These are phyloP conservation scores for Trichoderma afroharzianum DNA, from an alignment of 2,329 filamentous ascomycete genomes.

Conservation along the genomic window DNA sequence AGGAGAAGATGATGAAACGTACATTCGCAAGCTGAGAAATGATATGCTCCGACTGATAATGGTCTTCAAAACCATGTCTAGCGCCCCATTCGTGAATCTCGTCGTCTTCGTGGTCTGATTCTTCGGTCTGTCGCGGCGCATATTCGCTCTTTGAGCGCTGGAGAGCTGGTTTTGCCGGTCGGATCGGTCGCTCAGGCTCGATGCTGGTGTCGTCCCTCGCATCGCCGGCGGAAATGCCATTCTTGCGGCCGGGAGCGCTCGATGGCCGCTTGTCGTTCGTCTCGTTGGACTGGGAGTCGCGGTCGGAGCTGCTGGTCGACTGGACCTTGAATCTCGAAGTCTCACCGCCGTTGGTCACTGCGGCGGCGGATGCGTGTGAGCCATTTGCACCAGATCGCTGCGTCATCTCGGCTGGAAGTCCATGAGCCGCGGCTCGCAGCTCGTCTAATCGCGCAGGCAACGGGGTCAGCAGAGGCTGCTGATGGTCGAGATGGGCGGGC, in stretches of 20 bases:
- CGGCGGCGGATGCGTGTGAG: constrained; percentile 29
- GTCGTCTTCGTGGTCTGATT: constrained; percentile 42
- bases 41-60: constrained; percentile 87
- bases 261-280: constrained; percentile 40
- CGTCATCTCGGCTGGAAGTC: constrained; percentile 30
- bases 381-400: constrained; percentile 33
- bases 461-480: constrained; percentile 21
- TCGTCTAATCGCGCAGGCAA: constrained; percentile 25
- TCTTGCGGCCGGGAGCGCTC: constrained; percentile 44
- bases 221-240: constrained; percentile 28
- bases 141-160: constrained; percentile 57
- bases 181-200: constrained; percentile 34
- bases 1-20: constrained; percentile 35
- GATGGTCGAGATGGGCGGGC: constrained; percentile 2
- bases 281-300: constrained; percentile 27
- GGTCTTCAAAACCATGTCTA: constrained; percentile 87
- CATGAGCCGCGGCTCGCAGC: constrained; percentile 22
- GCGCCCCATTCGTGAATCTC: constrained; percentile 53
- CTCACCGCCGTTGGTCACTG: constrained; percentile 30
- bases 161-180: constrained; percentile 48
- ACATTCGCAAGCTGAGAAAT: constrained; percentile 79
- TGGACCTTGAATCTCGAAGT: constrained; percentile 29
- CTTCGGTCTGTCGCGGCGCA: constrained; percentile 40
- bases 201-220: constrained; percentile 34
- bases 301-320: constrained; percentile 29